Percentiles rank a stretch among this genome's conserved stretches.
phyloP scores from a whole-genome alignment of 495 filamentous ascomycete species.

The Achaetomiella virescens region DNA sequence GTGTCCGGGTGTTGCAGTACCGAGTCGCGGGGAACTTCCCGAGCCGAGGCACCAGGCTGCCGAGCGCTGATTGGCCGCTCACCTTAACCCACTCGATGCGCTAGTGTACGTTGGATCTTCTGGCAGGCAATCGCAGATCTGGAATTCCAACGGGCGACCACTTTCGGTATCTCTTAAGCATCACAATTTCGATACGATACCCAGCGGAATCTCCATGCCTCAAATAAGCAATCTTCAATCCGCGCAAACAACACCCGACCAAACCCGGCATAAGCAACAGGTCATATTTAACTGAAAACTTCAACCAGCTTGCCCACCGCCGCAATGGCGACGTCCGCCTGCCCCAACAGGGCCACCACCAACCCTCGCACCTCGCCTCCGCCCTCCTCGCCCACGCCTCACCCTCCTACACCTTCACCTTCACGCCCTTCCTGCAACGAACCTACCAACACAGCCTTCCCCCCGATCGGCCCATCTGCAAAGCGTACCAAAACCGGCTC shows the following conservation, averaged over 20 bases:
- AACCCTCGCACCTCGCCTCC: constrained; percentile 32
- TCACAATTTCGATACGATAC: neutral
- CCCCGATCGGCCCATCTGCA: constrained; percentile 70
- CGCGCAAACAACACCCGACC: neutral
- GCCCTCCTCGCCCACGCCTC: constrained; percentile 48
- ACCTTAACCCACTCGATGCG: constrained; percentile 19
- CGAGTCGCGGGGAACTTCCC: neutral
- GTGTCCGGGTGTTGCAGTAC: too few relatives aligned
- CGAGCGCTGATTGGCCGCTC: constrained; percentile 23
- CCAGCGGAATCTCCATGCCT: neutral
- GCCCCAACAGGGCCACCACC: neutral
- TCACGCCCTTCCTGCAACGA: constrained; percentile 65
- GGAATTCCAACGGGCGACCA: neutral
- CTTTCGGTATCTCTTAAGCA: too few relatives aligned
- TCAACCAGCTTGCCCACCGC: neutral
- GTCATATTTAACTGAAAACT: neutral
- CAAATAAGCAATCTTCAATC: too few relatives aligned
- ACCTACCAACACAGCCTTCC: constrained; percentile 72
- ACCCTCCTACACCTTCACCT: constrained; percentile 61
- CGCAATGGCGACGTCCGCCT: constrained; percentile 8
- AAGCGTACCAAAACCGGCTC: constrained; percentile 64
- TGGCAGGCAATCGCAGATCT: constrained; percentile 1
- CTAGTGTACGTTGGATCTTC: constrained; percentile 11
- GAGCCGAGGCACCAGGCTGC: constrained; percentile 21
- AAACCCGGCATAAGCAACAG: neutral